Evolutionary conservation across 768 basidiomycete genomes (phyloP).

Genomic region (Coprinopsis sp.): DNA sequence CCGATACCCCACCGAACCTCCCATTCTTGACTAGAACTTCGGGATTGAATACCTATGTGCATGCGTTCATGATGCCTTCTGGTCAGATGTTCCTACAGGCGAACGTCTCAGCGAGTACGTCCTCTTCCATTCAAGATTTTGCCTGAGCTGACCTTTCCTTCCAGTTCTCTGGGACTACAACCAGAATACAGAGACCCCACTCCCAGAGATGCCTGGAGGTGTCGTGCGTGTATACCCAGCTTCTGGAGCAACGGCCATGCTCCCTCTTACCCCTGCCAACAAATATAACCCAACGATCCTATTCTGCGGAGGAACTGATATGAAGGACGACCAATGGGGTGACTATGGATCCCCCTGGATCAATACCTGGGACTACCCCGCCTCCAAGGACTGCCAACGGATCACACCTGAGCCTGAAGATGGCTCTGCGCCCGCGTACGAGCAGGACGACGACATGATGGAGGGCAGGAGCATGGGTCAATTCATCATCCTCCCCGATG

Average conservation of each 20-base stretch:
- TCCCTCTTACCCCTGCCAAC: slow-evolving; percentile 86
- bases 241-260: slow-evolving; percentile 83
- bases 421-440: slow-evolving; percentile 55
- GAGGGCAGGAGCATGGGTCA: slow-evolving; percentile 87
- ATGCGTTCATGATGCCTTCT: slow-evolving; percentile 68
- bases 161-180: slow-evolving; percentile 48
- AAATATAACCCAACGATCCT: slow-evolving; percentile 81
- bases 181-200: slow-evolving; percentile 51
- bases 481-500: slow-evolving; percentile 79
- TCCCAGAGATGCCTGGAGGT: slow-evolving; percentile 68
- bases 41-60: slow-evolving; percentile 75
- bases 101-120: slow-evolving; percentile 70
- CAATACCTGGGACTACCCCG: slow-evolving; percentile 69
- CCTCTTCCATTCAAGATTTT: neutral
- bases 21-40: slow-evolving; percentile 67
- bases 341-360: slow-evolving; percentile 69
- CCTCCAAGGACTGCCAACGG: slow-evolving; percentile 70
- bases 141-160: slow-evolving; percentile 35
- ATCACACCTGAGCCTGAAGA: slow-evolving; percentile 83
- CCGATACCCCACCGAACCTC: slow-evolving; percentile 53
- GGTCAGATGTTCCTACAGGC: slow-evolving; percentile 81
- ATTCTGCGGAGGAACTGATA: slow-evolving; percentile 87
- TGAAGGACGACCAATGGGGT: slow-evolving; percentile 70
- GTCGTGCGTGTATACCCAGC: slow-evolving; percentile 87
- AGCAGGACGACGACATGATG: slow-evolving; percentile 71